phyloP scores from a whole-genome alignment of 768 basidiomycete genomes.

The Jaapia argillacea region DNA sequence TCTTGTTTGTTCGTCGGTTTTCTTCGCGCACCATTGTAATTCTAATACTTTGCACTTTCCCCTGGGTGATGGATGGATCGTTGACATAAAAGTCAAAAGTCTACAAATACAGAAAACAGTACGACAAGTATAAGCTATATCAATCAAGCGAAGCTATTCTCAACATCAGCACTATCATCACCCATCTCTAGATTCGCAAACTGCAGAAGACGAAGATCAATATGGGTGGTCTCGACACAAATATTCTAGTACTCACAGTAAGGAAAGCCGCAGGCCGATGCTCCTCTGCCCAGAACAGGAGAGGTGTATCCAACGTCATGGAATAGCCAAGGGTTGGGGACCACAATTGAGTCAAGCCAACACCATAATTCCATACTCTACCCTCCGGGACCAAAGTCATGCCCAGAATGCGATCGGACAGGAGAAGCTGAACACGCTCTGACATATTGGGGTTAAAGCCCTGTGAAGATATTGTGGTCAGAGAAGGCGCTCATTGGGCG shows the following conservation, averaged over 20 bases:
- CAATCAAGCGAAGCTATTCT: slow-evolving; percentile 87
- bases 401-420: slow-evolving; percentile 93
- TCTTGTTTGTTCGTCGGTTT: not conserved
- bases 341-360: slow-evolving; percentile 90
- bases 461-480: slow-evolving; percentile 15
- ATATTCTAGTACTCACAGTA: slow-evolving; percentile 40
- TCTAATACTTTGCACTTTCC: too few species aligned
- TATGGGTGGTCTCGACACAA: slow-evolving; percentile 6
- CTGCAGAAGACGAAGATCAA: slow-evolving; percentile 24
- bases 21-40: too few species aligned
- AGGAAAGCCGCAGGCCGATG: slow-evolving; percentile 93
- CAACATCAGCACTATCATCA: slow-evolving; percentile 92
- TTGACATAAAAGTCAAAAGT: too few species aligned
- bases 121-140: too few species aligned
- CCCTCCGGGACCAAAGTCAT: slow-evolving; percentile 95
- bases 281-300: slow-evolving; percentile 93
- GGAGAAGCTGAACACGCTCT: slow-evolving; percentile 83
- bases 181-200: slow-evolving; percentile 87
- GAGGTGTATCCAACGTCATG: slow-evolving; percentile 85
- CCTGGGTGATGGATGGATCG: too few species aligned
- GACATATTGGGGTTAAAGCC: slow-evolving; percentile 99
- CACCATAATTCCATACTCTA: slow-evolving; percentile 94
- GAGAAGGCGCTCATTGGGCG: not conserved
- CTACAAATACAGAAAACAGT: too few species aligned
- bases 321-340: slow-evolving; percentile 70